These are phyloP conservation scores for Setomelanomma holmii DNA, from an alignment of 2,329 filamentous ascomycete species.

Conservation along the genomic window DNA sequence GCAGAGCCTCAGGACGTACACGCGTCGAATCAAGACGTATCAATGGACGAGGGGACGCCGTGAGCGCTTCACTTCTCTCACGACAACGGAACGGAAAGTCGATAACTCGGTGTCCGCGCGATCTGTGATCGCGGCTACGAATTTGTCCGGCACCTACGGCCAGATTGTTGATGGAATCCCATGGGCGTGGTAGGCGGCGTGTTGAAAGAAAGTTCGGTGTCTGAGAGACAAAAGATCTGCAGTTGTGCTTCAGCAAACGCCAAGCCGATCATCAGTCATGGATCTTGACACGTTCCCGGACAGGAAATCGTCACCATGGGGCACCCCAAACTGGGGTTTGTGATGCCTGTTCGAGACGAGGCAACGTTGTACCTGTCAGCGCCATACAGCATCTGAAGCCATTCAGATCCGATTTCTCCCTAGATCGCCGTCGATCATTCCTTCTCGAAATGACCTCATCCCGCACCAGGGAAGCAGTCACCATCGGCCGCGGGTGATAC, in stretches of 20 bases:
- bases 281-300: slow-evolving; percentile 8
- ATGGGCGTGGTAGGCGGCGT: slow-evolving; percentile 1
- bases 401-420: slow-evolving; percentile 12
- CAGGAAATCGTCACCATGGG: slow-evolving; percentile 6
- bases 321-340: slow-evolving; percentile 4
- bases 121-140: background rate
- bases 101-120: too few species aligned
- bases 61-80: background rate
- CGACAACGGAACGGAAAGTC: background rate
- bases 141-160: background rate
- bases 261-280: slow-evolving; percentile 5
- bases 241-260: background rate
- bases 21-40: background rate
- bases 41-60: background rate
- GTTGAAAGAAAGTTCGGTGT: background rate
- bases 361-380: slow-evolving; percentile 7
- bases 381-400: slow-evolving; percentile 4
- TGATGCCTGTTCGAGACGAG: slow-evolving; percentile 14
- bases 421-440: slow-evolving; percentile 15
- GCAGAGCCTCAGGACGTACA: background rate
- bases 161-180: background rate
- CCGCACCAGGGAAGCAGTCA: background rate
- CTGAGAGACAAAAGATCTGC: slow-evolving; percentile 4
- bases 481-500: background rate
- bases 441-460: background rate